A percentile compares a stretch with the other conserved stretches of the same genome.
Evolutionary conservation across 1,139 yeast species (phyloP).

Genomic region (Zygosaccharomyces sapae): DNA sequence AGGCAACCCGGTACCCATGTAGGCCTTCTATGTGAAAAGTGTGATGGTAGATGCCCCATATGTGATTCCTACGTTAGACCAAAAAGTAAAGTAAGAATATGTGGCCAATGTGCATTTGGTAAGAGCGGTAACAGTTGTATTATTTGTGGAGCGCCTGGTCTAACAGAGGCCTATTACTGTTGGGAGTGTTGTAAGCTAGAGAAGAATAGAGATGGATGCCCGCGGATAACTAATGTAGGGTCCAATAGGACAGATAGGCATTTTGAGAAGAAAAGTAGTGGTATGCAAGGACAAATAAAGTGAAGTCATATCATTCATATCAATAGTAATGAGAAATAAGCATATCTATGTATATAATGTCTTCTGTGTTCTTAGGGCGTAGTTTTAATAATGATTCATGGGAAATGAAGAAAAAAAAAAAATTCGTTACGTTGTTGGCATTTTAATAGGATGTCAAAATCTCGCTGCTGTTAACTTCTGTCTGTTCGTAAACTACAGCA

Average conservation of each 20-base stretch:
- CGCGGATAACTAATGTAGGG: conserved; percentile 76
- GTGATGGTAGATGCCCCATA: conserved; percentile 89
- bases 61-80: conserved; percentile 88
- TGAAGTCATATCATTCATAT: background rate
- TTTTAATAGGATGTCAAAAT: conserved; percentile 1
- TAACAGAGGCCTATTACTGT: conserved; percentile 74
- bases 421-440: background rate
- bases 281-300: conserved; percentile 5
- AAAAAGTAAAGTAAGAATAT: conserved; percentile 60
- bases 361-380: background rate
- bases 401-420: background rate
- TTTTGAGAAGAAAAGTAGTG: conserved; percentile 45
- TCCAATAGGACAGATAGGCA: conserved; percentile 65
- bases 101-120: conserved; percentile 86
- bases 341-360: conserved; percentile 1
- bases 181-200: conserved; percentile 78
- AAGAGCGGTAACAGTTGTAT: conserved; percentile 62
- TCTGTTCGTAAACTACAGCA: conserved; percentile 5
- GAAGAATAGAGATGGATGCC: conserved; percentile 90
- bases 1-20: conserved; percentile 74
- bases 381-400: background rate
- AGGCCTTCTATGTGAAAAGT: conserved; percentile 73
- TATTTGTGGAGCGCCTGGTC: conserved; percentile 60
- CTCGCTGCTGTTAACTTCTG: conserved; percentile 5
- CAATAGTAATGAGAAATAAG: background rate